Evolutionary conservation across 1,284 basidiomycete genomes (phyloP).

Genomic region (Pholiota adiposa): DNA sequence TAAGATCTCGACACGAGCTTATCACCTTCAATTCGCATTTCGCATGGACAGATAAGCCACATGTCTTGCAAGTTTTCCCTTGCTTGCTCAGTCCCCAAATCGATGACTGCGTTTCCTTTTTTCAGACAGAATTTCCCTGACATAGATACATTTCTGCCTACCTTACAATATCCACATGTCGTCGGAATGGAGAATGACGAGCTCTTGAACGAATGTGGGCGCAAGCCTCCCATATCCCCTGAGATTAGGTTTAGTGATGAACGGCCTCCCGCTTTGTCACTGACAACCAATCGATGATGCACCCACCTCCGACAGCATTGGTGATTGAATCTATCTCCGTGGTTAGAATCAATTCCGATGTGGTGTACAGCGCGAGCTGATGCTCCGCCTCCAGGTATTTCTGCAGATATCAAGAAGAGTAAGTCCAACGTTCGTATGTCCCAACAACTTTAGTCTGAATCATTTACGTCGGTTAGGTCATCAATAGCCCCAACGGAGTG

Average conservation of each 20-base stretch:
- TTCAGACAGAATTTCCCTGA: not conserved
- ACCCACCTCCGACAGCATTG: conserved; percentile 67
- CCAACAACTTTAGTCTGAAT: not conserved
- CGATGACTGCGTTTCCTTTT: conserved; percentile 51
- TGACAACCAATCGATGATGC: conserved; percentile 18
- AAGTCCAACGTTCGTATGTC: conserved; percentile 5
- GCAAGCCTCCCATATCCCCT: conserved; percentile 75
- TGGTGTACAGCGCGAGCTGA: conserved; percentile 58
- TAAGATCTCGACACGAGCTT: conserved; percentile 2
- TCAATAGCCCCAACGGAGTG: conserved; percentile 62
- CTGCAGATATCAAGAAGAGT: conserved; percentile 39
- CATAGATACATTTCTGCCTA: conserved; percentile 27
- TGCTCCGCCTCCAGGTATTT: conserved; percentile 68
- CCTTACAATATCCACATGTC: conserved; percentile 81
- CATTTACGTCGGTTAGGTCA: conserved; percentile 63
- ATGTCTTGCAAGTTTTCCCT: conserved; percentile 81
- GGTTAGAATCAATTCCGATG: conserved; percentile 55
- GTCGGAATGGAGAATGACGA: conserved; percentile 85
- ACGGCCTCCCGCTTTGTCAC: not conserved
- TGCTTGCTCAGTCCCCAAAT: conserved; percentile 88
- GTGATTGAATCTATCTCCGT: conserved; percentile 67
- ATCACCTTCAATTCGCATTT: conserved; percentile 85
- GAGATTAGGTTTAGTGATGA: conserved; percentile 3
- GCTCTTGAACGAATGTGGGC: conserved; percentile 81
- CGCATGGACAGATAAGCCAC: conserved; percentile 78